phyloP scores from a whole-genome alignment of 345 rosid species.

The Sisymbrium altissimum region DNA sequence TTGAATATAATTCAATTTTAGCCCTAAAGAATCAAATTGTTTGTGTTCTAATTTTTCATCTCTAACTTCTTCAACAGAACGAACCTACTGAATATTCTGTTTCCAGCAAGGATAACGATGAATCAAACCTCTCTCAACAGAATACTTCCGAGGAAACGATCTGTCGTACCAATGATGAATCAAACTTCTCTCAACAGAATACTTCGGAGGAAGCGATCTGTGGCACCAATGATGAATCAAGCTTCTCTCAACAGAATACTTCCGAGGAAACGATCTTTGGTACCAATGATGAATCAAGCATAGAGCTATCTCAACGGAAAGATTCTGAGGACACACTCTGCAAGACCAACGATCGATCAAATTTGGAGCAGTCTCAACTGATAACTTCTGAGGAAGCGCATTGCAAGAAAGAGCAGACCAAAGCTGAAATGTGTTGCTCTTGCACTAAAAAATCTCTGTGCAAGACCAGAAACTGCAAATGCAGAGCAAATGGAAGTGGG shows the following conservation, averaged over 20 bases:
- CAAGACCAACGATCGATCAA: neutral
- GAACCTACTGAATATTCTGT: conserved; percentile 40
- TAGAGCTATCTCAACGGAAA: too few relatives aligned
- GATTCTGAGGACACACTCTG: too few relatives aligned
- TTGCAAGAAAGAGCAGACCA: conserved; percentile 27
- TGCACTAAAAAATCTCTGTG: conserved; percentile 73
- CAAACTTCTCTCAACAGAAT: conserved; percentile 32
- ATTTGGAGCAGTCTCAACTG: conserved; percentile 10
- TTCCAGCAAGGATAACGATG: conserved; percentile 37
- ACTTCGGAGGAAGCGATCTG: conserved; percentile 32
- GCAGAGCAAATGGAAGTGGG: conserved; percentile 56
- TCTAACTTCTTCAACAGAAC: conserved; percentile 37
- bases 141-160: conserved; percentile 37
- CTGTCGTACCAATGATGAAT: neutral
- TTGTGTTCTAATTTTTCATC: conserved; percentile 3
- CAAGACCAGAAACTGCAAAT: conserved; percentile 74
- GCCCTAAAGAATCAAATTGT: neutral
- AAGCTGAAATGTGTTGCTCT: conserved; percentile 58
- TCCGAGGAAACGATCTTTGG: conserved; percentile 35
- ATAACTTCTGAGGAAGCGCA: conserved; percentile 39
- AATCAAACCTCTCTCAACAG: conserved; percentile 23
- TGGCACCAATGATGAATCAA: neutral
- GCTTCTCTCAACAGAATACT: conserved; percentile 32
- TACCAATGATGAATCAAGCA: too few relatives aligned
- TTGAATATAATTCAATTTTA: neutral